phyloP scores from a whole-genome alignment of 2,329 filamentous ascomycete species.

The Penicillium olsonii region DNA sequence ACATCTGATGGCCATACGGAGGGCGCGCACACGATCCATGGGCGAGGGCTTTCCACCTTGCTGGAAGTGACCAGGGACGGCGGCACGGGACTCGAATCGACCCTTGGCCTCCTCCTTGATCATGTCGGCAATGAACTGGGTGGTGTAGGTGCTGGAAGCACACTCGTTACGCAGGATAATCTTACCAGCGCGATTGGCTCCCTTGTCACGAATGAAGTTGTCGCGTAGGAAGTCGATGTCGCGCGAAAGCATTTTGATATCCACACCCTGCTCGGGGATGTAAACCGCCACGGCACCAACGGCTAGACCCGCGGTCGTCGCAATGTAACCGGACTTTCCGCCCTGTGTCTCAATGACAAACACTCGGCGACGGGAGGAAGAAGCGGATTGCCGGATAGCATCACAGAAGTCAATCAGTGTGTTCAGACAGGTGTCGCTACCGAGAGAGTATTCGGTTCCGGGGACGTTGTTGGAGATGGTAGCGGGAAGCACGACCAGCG shows the following conservation, averaged over 20 bases:
- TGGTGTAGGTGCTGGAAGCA: slow-evolving; percentile 84
- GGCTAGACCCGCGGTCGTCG: slow-evolving; percentile 84
- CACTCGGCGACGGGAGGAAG: slow-evolving; percentile 85
- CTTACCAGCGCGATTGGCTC: slow-evolving; percentile 85
- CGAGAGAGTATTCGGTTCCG: slow-evolving; percentile 94
- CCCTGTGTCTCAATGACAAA: slow-evolving; percentile 99
- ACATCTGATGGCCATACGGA: slow-evolving; percentile 89
- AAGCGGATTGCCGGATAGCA: slow-evolving; percentile 95
- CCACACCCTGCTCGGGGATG: slow-evolving; percentile 94
- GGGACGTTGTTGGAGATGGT: slow-evolving; percentile 99
- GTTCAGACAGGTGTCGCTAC: slow-evolving; percentile 95
- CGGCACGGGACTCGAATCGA: slow-evolving; percentile 88
- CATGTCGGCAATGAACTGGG: slow-evolving; percentile 91
- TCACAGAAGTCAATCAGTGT: slow-evolving; percentile 94
- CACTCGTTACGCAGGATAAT: slow-evolving; percentile 97
- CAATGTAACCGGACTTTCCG: slow-evolving; percentile 89
- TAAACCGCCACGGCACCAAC: slow-evolving; percentile 93
- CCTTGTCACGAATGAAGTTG: slow-evolving; percentile 80
- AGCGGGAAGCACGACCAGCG: slow-evolving; percentile 87
- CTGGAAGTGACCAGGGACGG: slow-evolving; percentile 90
- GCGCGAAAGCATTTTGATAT: slow-evolving; percentile 84
- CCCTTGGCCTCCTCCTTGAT: slow-evolving; percentile 91
- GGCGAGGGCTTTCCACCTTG: slow-evolving; percentile 90
- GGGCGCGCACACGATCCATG: slow-evolving; percentile 93
- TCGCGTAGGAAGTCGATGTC: slow-evolving; percentile 89